Evolutionary conservation across 192 early-diverging fungal genomes (phyloP), one percentile per base, ranked within the genome.

Genomic region (Pilobolus umbonatus): DNA sequence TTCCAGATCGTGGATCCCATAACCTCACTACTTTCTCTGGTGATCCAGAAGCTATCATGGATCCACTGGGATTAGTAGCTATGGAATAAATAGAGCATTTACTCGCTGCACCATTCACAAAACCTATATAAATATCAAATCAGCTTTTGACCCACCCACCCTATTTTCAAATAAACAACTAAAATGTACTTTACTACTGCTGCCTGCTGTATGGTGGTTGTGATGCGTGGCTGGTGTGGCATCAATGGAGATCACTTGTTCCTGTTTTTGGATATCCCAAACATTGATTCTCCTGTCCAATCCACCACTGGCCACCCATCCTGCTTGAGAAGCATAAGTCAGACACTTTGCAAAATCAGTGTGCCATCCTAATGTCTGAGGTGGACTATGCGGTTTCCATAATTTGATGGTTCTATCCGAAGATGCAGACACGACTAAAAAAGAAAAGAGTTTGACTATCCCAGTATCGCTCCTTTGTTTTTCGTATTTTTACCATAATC

Each of bases 261-360:
- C 57, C 1, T 75, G 67, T 53, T 90, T 76, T 57, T 77, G 78
- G 35, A 96, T 75, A 73, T 98, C 93, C 96, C 96, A 99, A 25
- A 98, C 73, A 53, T 81, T 76, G 42, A 99, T 88, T 47, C 80
- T 83, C 39, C 85, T 81, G 69, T 99, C 96, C 9, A 96, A 78
- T 7, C 96, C 95, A 32, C 88, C 96, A 48, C 89, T 92, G 4
- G 91, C 89, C 5, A 95, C 84, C 88, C 88, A 91, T 22, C 77
- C 75, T 11, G 77, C 77, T 22, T 81, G 72, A 24, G 71, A 66
- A 12, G 91, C 82, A 75, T 92, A 85, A 1, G 91, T 90, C 11
- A 99, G 67, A 28, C 88, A 83, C 64, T 95, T 95, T 43, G 98
- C 93, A 65, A 93, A 93, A 71, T 99, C 96, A 30, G 78, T 67